Evolutionary conservation across 768 basidiomycete genomes (phyloP).

Genomic region (Vararia minispora): DNA sequence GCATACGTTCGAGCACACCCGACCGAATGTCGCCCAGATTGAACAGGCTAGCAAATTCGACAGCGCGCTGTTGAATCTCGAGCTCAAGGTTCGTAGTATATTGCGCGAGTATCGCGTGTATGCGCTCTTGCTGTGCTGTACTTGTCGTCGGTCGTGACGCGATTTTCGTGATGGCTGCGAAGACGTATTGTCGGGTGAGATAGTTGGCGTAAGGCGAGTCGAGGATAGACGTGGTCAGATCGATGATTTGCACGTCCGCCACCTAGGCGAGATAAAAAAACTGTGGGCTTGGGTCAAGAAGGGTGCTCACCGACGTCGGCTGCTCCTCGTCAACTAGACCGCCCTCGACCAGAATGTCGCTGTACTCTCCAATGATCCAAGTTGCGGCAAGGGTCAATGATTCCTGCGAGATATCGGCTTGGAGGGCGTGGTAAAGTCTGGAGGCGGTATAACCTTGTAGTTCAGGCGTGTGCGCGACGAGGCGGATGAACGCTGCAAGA

Average conservation of each 20-base stretch:
- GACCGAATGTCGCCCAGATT: conserved; percentile 60
- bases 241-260: conserved; percentile 72
- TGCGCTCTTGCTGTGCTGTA: conserved; percentile 60
- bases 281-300: background rate
- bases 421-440: conserved; percentile 79
- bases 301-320: conserved; percentile 43
- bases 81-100: conserved; percentile 86
- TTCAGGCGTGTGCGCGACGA: conserved; percentile 95
- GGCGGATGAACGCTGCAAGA: conserved; percentile 85
- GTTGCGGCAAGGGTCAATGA: conserved; percentile 86
- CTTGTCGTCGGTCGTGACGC: conserved; percentile 68
- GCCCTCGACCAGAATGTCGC: conserved; percentile 79
- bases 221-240: conserved; percentile 76
- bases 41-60: conserved; percentile 87
- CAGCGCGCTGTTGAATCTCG: conserved; percentile 91
- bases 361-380: conserved; percentile 96
- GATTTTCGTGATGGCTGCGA: conserved; percentile 84
- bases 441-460: conserved; percentile 93
- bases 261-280: conserved; percentile 31
- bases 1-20: conserved; percentile 96
- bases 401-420: conserved; percentile 90
- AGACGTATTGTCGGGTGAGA: conserved; percentile 84
- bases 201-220: conserved; percentile 93
- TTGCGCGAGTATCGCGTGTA: conserved; percentile 63
- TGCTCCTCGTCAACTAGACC: conserved; percentile 73